phyloP scores from a whole-genome alignment of 164 flowering plant species.

The Chloranthus sessilifolius region DNA sequence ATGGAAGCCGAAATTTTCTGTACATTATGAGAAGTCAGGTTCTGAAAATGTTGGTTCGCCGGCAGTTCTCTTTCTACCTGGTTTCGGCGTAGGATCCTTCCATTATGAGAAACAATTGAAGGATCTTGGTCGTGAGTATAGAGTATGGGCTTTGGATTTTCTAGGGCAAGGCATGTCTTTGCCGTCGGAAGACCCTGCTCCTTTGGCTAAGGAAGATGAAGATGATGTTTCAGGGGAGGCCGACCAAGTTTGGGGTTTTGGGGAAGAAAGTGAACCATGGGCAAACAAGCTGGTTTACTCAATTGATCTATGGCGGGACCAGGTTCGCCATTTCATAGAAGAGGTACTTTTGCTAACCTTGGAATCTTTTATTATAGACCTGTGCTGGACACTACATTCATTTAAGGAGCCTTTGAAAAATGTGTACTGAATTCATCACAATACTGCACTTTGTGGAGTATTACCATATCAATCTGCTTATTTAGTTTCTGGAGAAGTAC shows the following conservation, averaged over 20 bases:
- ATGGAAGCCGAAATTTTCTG: constrained; percentile 80
- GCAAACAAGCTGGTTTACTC: constrained; percentile 81
- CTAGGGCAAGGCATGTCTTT: constrained; percentile 93
- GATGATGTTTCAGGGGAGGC: constrained; percentile 26
- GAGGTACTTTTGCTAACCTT: constrained; percentile 59
- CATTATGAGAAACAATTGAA: constrained; percentile 93
- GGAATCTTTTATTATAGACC: too few relatives aligned
- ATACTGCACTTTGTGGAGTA: too few relatives aligned
- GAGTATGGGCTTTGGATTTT: constrained; percentile 93
- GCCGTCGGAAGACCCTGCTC: constrained; percentile 82
- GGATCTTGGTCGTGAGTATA: constrained; percentile 82
- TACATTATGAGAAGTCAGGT: constrained; percentile 81
- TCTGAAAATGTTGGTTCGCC: constrained; percentile 65
- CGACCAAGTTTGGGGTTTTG: constrained; percentile 75
- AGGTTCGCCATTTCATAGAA: constrained; percentile 69
- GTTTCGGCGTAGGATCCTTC: constrained; percentile 95
- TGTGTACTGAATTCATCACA: too few relatives aligned
- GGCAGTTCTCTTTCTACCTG: constrained; percentile 80
- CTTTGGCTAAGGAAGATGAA: constrained; percentile 26
- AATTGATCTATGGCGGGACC: constrained; percentile 84
- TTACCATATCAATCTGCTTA: too few relatives aligned
- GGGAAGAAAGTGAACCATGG: constrained; percentile 84
- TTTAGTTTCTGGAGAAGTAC: too few relatives aligned
- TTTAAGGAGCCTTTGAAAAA: too few relatives aligned
- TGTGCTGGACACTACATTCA: too few relatives aligned